A percentile compares a stretch with the other conserved stretches of the same genome.
These are phyloP conservation scores for Psilocybe cubensis DNA, from an alignment of 768 basidiomycete genomes.

Conservation along the genomic window DNA sequence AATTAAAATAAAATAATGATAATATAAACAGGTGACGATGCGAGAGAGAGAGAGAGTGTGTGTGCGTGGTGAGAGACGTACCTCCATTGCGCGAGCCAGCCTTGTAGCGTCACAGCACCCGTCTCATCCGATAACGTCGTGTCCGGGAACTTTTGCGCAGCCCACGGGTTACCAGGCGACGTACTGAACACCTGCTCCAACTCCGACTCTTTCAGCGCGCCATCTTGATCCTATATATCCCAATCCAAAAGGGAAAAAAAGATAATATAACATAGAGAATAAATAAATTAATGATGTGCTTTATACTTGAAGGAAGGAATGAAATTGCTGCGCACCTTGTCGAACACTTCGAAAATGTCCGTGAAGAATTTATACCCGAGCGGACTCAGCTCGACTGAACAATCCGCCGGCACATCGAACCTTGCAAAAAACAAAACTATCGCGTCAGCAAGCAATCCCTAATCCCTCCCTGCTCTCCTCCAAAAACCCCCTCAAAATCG, in stretches of 20 bases:
- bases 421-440: slow-evolving; percentile 43
- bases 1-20: no score
- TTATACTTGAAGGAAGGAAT: no score
- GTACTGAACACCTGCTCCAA: slow-evolving; percentile 91
- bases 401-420: slow-evolving; percentile 92
- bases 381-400: slow-evolving; percentile 94
- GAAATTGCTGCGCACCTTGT: slow-evolving; percentile 76
- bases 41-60: no score
- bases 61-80: slow-evolving; percentile 39
- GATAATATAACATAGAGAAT: neutral
- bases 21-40: no score
- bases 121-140: slow-evolving; percentile 86
- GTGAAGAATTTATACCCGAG: slow-evolving; percentile 96
- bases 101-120: slow-evolving; percentile 93
- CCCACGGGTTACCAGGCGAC: slow-evolving; percentile 97
- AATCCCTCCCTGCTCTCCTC: no score
- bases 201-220: slow-evolving; percentile 83
- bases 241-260: neutral
- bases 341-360: slow-evolving; percentile 93
- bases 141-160: slow-evolving; percentile 87
- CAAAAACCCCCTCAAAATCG: no score
- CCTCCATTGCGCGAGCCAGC: slow-evolving; percentile 99
- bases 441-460: no score
- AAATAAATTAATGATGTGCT: no score
- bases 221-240: slow-evolving; percentile 82